These are phyloP conservation scores for Geotrichum cucujoidarum DNA, from an alignment of 1,139 yeast species.

Conservation along the genomic window DNA sequence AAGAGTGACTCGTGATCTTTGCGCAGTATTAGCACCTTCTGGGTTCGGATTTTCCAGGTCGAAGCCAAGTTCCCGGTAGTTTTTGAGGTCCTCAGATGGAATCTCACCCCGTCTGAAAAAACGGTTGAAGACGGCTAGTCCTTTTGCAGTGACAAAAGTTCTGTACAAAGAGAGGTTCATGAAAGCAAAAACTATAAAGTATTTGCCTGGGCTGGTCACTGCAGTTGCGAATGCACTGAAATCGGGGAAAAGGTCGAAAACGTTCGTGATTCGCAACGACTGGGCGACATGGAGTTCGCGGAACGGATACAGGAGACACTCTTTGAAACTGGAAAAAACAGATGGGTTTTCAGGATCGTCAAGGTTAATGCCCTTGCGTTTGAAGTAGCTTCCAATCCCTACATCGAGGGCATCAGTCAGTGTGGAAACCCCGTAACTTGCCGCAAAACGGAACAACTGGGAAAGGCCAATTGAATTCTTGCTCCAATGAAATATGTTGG, in stretches of 20 bases:
- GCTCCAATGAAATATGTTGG: too few relatives aligned
- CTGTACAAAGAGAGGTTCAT: background rate
- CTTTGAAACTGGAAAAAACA: background rate
- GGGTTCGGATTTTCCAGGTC: background rate
- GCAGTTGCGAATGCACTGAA: background rate
- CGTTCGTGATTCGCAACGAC: background rate
- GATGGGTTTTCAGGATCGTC: too few relatives aligned
- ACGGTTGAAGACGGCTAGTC: background rate
- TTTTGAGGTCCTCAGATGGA: too few relatives aligned
- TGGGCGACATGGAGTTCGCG: conserved; percentile 4
- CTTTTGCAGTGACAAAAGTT: background rate
- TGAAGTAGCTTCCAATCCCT: background rate
- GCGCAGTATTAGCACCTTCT: background rate
- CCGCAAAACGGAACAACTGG: background rate
- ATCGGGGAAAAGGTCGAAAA: background rate
- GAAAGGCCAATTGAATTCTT: too few relatives aligned
- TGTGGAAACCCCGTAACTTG: background rate
- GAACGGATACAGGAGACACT: conserved; percentile 3
- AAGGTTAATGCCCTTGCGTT: background rate
- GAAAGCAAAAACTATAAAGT: background rate
- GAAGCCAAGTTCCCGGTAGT: background rate
- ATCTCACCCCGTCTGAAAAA: background rate
- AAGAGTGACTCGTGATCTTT: too few relatives aligned
- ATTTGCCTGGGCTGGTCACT: background rate
- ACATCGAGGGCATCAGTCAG: background rate